Conservation (phyloP, 2,329 filamentous ascomycete genomes). For the Trichoderma asperellum region DNA sequence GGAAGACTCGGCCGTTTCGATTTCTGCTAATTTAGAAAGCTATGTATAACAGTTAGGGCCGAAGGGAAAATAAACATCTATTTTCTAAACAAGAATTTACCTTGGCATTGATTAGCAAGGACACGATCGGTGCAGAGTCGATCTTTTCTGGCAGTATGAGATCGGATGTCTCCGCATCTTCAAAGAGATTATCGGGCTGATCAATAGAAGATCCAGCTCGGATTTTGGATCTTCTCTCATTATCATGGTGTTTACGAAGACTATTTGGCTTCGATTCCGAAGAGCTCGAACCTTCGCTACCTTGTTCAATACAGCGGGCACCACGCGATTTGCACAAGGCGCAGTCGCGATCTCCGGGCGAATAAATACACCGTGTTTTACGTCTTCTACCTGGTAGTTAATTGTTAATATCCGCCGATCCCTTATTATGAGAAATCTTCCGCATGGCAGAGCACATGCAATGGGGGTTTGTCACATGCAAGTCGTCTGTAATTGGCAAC, state of each 20-base stretch:
- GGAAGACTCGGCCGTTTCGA: background rate
- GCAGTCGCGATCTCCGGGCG: conserved; percentile 46
- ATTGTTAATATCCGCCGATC: background rate
- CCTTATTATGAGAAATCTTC: too few relatives aligned
- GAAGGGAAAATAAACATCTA: background rate
- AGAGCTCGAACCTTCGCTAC: conserved; percentile 7
- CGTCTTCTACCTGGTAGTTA: conserved; percentile 47
- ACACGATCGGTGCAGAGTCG: conserved; percentile 21
- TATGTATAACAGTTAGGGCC: background rate
- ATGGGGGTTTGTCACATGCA: background rate
- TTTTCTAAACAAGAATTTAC: background rate
- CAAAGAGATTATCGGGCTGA: conserved; percentile 1
- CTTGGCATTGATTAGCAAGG: conserved; percentile 23
- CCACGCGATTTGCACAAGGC: conserved; percentile 41
- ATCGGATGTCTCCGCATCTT: background rate
- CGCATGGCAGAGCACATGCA: background rate
- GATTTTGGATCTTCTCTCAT: background rate
- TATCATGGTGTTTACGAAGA: background rate
- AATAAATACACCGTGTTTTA: conserved; percentile 51
- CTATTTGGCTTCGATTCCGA: background rate
- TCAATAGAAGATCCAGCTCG: background rate
- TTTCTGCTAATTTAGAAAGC: conserved; percentile 1
- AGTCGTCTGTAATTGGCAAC: background rate
- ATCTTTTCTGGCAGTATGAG: background rate
- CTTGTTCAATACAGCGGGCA: conserved; percentile 30